phyloP scores from a whole-genome alignment of 257 asterid genomes.

The Catharanthus roseus region DNA sequence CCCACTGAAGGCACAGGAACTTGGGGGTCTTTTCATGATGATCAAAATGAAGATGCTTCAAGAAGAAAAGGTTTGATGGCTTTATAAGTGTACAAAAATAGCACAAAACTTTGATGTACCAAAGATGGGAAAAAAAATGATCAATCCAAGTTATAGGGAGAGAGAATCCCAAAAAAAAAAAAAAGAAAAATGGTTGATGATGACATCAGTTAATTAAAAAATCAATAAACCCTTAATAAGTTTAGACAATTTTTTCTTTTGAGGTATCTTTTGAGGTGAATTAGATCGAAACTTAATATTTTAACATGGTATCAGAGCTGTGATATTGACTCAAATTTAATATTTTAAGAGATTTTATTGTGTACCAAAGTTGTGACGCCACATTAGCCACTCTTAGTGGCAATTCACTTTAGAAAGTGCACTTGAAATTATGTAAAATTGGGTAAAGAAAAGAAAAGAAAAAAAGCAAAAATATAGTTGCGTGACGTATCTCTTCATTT shows the following conservation, averaged over 20 bases:
- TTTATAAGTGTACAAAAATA: background rate
- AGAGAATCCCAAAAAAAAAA: conserved; percentile 7
- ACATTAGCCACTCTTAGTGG: conserved; percentile 60
- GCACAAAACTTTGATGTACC: background rate
- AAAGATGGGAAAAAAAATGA: too few species aligned
- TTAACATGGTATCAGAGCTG: too few species aligned
- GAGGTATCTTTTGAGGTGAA: too few species aligned
- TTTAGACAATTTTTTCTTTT: too few species aligned
- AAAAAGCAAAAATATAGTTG: conserved; percentile 18
- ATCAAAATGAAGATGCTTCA: background rate
- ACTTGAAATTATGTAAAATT: conserved; percentile 9
- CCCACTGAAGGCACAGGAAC: background rate
- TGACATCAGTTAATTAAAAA: too few species aligned
- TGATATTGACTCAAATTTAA: too few species aligned
- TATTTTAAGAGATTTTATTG: background rate
- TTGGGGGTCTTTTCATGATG: background rate
- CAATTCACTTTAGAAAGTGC: conserved; percentile 45
- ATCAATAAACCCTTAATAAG: too few species aligned
- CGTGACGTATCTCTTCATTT: conserved; percentile 31
- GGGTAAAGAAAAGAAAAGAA: conserved; percentile 6
- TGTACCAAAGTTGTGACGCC: conserved; percentile 33
- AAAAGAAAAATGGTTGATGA: background rate
- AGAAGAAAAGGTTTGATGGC: background rate
- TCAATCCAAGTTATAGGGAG: conserved; percentile 2
- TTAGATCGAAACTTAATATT: too few species aligned